Conservation (phyloP, 495 filamentous ascomycete genomes). For the Aspergillus cavernicola region DNA sequence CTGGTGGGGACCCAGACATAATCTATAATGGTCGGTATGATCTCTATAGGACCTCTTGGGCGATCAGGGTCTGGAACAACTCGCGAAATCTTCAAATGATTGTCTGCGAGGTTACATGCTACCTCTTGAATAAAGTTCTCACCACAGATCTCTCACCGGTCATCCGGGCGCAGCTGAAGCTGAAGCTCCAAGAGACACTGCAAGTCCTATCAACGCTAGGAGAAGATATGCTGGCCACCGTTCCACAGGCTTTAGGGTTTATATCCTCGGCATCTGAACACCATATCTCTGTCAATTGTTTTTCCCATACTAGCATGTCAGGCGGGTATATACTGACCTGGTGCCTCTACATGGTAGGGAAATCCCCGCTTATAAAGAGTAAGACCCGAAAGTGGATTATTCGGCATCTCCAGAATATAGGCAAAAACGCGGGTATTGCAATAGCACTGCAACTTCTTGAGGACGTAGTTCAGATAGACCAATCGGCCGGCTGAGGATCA, state of each 20-base stretch:
- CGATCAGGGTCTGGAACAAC: slow-evolving; percentile 32
- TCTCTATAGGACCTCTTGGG: slow-evolving; percentile 18
- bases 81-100: slow-evolving; percentile 21
- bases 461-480: slow-evolving; percentile 18
- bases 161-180: slow-evolving; percentile 16
- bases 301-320: slow-evolving; percentile 15
- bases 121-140: slow-evolving; percentile 19
- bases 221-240: slow-evolving; percentile 42
- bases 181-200: slow-evolving; percentile 24
- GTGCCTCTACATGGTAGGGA: slow-evolving; percentile 33
- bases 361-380: slow-evolving; percentile 16
- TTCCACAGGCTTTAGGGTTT: slow-evolving; percentile 38
- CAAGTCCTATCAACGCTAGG: slow-evolving; percentile 30
- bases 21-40: slow-evolving; percentile 22
- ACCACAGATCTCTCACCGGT: slow-evolving; percentile 4
- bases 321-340: slow-evolving; percentile 34
- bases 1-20: slow-evolving; percentile 8
- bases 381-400: slow-evolving; percentile 32
- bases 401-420: slow-evolving; percentile 33
- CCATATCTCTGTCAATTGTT: neutral
- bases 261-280: slow-evolving; percentile 11
- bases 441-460: slow-evolving; percentile 15
- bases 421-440: slow-evolving; percentile 22
- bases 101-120: slow-evolving; percentile 19
- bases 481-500: neutral